Conservation (phyloP, 2,329 filamentous ascomycete species). For the Colletotrichum sp. region DNA sequence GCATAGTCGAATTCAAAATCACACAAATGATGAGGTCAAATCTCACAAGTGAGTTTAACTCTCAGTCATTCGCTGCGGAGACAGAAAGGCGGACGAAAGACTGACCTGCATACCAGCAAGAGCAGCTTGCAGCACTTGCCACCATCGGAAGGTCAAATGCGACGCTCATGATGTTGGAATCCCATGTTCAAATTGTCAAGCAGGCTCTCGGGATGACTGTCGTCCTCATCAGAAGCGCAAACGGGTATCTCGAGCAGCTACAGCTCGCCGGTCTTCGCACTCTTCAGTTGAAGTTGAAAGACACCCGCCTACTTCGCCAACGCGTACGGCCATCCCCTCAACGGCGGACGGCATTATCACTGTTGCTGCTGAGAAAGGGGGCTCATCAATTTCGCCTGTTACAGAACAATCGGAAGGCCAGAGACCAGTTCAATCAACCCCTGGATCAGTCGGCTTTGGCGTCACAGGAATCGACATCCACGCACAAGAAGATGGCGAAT, state of each 20-base stretch:
- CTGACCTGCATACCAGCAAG: neutral
- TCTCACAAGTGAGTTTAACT: neutral
- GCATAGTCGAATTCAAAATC: neutral
- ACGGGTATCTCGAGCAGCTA: neutral
- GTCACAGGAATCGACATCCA: neutral
- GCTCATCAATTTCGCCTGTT: neutral
- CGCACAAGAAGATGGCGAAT: neutral
- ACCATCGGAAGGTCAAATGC: constrained; percentile 9
- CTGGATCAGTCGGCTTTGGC: neutral
- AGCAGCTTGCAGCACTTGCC: neutral
- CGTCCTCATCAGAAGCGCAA: neutral
- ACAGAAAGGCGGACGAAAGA: neutral
- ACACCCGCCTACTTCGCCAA: neutral
- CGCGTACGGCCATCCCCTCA: neutral
- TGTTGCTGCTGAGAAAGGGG: neutral
- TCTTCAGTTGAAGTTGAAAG: neutral
- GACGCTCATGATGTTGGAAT: constrained; percentile 4
- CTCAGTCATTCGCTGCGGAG: neutral
- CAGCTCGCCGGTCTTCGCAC: neutral
- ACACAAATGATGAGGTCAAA: neutral
- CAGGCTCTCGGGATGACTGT: neutral
- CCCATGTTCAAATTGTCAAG: constrained; percentile 1
- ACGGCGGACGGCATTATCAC: neutral
- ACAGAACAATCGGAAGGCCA: neutral
- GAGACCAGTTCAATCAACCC: neutral